Evolutionary conservation across 768 basidiomycete species (phyloP), one percentile per base, ranked within the genome.

Genomic region (Candolleomyces aberdarensis): DNA sequence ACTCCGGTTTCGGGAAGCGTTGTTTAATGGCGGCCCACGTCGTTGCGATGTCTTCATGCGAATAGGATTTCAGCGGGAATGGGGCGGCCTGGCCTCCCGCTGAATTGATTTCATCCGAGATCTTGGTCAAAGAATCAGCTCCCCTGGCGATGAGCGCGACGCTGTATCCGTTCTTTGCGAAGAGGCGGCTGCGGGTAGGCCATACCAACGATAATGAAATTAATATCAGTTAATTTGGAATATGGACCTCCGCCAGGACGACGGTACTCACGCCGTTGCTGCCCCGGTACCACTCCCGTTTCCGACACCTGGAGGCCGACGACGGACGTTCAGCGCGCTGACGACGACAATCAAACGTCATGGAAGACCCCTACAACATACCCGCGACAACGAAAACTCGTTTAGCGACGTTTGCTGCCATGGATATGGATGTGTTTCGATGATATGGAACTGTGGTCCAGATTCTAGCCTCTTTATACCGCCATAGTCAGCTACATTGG

Each of bases 141-240:
- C 84, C 82, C 51, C 88, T 78, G 14, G 88, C 86, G 41, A 91
- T 76, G 48, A 91, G 73, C 0, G 88, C 89, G 32, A 90, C 79
- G 47, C 77, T 82, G 67, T 89, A 91, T 0, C 88, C 88, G 32
- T 81, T 72, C 65, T 83, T 83, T 5, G 84, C 78, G 62, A 88
- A 87, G 14, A 82, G 64, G 31, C 84, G 86, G 17, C 87, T 88
- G 64, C 8, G 26, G 26, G 26, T 26, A 26, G 26, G 26, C 62
- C 17, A 53, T 2, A 51, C 8, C 36, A 36, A 36, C 29, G 32
- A 26, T 31, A 54, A 36, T 11, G 8, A 54, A 54, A n/a, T 15
- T 5, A 61, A 20, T 20, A 6, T 58, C 29, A 32, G 15, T 32
- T 31, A 29, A 51, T 14, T 14, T 31, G 49, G 17, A 39, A 54